Base-by-base conservation (phyloP, 2,329 filamentous ascomycete genomes). In the Fusarium clavum region DNA sequence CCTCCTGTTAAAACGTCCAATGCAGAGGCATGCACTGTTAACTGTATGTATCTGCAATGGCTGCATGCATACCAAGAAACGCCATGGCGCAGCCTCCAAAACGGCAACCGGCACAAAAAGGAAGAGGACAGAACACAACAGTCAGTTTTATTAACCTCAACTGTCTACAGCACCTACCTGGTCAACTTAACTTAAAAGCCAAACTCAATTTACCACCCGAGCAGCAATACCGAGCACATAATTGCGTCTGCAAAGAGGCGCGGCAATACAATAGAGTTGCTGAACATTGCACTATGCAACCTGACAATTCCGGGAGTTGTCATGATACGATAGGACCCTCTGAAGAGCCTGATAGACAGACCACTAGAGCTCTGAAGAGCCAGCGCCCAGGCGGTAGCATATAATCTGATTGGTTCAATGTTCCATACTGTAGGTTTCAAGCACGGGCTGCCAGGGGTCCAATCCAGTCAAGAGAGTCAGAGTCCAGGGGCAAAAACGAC, bases 91-190 rank as follows among this genome's bases (percentile, higher is more conserved):
- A 47, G 54, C 45, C 59, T 43, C 55, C 54, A 56, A 52, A 61
- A 57, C 64, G 59, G 59, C 55, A 69, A 53, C n/a, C 64, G 64
- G 64, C 65, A 69, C 45, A 46, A 41, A 11, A 59, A 40, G 30
- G n/a, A 30, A 56, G 45, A 29, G 32, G 38, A 43, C 16, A 38
- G 13, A 52, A 46, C 29, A 32, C 29, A 46, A 25, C 24, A 46
- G 44, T 46, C 24, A 46, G 44, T 46, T 29, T 47, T n/a, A 27
- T n/a, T 20, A n/a, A 29, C n/a, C 22, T 25, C 24, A 24, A 24
- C 11, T 22, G 18, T 38, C 16, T 38, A 25, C 22, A 14, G 30
- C n/a, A 34, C 14, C 18, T 18, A 25, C 20, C 22, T 27, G 40
- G 22, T 10, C 27, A 52, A 43, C 49, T 25, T 43, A 52, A 43